Evolutionary conservation across 1,284 basidiomycete species (phyloP).

Genomic region (Xerocomus amazonicus): DNA sequence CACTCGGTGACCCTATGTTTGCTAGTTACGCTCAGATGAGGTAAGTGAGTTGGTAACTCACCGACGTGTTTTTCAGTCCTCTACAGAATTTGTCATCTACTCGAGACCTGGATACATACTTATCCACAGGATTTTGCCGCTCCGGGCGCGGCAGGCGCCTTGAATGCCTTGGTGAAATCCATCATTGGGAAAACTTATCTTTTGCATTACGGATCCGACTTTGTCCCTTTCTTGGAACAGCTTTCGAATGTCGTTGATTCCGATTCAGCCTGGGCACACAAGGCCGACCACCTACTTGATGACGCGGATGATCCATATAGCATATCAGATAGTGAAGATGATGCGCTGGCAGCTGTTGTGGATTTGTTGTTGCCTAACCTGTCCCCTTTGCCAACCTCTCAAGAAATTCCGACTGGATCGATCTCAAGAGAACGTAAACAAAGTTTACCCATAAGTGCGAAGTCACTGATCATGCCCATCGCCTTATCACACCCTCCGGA

Average conservation of each 20-base stretch:
- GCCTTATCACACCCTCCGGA: constrained; percentile 17
- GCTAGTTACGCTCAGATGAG: constrained; percentile 81
- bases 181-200: constrained; percentile 74
- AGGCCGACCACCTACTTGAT: constrained; percentile 51
- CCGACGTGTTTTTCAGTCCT: constrained; percentile 5
- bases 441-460: constrained; percentile 53
- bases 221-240: constrained; percentile 71
- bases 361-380: constrained; percentile 24
- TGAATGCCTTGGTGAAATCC: constrained; percentile 70
- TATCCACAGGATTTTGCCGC: constrained; percentile 77
- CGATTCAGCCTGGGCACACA: constrained; percentile 68
- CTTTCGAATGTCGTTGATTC: constrained; percentile 58
- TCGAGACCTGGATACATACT: constrained; percentile 69
- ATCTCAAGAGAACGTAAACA: constrained; percentile 55
- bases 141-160: constrained; percentile 63
- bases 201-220: constrained; percentile 75
- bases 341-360: constrained; percentile 16
- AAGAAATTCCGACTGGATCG: constrained; percentile 21
- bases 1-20: constrained; percentile 75
- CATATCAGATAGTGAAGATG: constrained; percentile 50
- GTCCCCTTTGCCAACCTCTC: constrained; percentile 19
- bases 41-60: constrained; percentile 35
- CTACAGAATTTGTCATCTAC: constrained; percentile 66
- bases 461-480: constrained; percentile 34
- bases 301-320: constrained; percentile 61